phyloP scores from a whole-genome alignment of 73 alveolate genomes.

The Tetrahymena malaccensis region DNA sequence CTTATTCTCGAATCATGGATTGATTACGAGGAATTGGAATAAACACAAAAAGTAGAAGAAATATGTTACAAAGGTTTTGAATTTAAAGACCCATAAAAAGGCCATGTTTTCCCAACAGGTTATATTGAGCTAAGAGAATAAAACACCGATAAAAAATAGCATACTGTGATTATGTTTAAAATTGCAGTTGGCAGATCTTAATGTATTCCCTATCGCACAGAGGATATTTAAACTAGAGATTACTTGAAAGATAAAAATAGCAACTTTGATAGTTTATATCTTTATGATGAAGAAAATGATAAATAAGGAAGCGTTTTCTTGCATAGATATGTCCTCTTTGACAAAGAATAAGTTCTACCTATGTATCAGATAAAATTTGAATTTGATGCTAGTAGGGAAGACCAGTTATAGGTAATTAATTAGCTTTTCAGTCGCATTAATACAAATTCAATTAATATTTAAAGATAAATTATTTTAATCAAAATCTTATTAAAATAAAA shows the following conservation, averaged over 20 bases:
- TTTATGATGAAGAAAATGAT: conserved; percentile 31
- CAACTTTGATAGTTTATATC: conserved; percentile 32
- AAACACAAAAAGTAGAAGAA: conserved; percentile 26
- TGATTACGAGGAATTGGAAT: conserved; percentile 11
- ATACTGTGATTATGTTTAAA: conserved; percentile 17
- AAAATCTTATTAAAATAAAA: background rate
- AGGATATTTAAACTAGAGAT: conserved; percentile 10
- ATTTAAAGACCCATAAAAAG: conserved; percentile 10
- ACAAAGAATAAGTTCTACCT: conserved; percentile 29
- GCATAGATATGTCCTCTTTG: conserved; percentile 45
- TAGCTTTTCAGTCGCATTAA: background rate
- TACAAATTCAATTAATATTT: background rate
- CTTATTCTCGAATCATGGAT: conserved; percentile 41
- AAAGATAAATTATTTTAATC: background rate
- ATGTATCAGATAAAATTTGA: conserved; percentile 36
- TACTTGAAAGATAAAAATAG: conserved; percentile 17
- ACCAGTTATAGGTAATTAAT: background rate
- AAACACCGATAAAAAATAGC: background rate
- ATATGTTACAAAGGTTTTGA: conserved; percentile 44
- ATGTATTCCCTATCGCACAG: conserved; percentile 19
- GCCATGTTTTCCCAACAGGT: conserved; percentile 41
- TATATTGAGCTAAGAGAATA: conserved; percentile 11
- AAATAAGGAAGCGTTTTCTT: conserved; percentile 17
- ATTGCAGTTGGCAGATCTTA: conserved; percentile 49
- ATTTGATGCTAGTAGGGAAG: conserved; percentile 34